Evolutionary conservation across 2,329 filamentous ascomycete species (phyloP).

Genomic region (Cordyceps farinosa): DNA sequence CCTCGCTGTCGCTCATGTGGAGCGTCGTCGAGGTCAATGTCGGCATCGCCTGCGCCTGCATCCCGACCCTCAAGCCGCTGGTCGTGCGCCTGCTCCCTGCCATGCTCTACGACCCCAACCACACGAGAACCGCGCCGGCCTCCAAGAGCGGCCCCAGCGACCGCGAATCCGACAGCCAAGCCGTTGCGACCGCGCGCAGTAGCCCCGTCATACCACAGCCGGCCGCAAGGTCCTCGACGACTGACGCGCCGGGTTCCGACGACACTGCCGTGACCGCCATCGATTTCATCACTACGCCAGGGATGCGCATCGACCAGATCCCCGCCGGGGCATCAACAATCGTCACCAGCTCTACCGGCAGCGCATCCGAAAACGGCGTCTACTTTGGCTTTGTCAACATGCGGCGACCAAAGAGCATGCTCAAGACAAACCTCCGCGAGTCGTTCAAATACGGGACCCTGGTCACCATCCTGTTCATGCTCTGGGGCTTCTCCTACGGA

Average conservation of each 20-base stretch:
- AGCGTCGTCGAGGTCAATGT: constrained; percentile 87
- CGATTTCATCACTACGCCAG: constrained; percentile 47
- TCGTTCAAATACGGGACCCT: constrained; percentile 69
- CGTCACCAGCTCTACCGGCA: constrained; percentile 35
- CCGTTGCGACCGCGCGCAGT: background rate
- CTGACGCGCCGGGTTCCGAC: constrained; percentile 25
- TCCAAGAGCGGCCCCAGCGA: constrained; percentile 30
- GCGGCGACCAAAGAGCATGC: constrained; percentile 64
- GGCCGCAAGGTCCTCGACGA: constrained; percentile 9
- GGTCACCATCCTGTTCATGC: constrained; percentile 77
- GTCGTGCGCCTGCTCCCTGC: constrained; percentile 61
- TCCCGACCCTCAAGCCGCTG: constrained; percentile 88
- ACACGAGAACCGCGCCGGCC: constrained; percentile 30
- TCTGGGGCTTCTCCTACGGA: constrained; percentile 91
- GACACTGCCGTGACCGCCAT: constrained; percentile 34
- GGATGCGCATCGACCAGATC: constrained; percentile 22
- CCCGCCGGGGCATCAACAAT: constrained; percentile 25
- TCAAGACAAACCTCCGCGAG: constrained; percentile 59
- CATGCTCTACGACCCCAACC: constrained; percentile 52
- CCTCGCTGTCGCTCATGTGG: constrained; percentile 88
- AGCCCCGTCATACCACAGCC: constrained; percentile 1
- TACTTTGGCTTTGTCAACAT: constrained; percentile 80
- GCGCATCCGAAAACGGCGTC: constrained; percentile 42
- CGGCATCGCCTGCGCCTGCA: constrained; percentile 84
- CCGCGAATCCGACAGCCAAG: constrained; percentile 24